Evolutionary conservation across 805 yeast genomes (phyloP), one percentile per base, ranked within the genome.

Genomic region (Ogataea nakhonphanomensis): DNA sequence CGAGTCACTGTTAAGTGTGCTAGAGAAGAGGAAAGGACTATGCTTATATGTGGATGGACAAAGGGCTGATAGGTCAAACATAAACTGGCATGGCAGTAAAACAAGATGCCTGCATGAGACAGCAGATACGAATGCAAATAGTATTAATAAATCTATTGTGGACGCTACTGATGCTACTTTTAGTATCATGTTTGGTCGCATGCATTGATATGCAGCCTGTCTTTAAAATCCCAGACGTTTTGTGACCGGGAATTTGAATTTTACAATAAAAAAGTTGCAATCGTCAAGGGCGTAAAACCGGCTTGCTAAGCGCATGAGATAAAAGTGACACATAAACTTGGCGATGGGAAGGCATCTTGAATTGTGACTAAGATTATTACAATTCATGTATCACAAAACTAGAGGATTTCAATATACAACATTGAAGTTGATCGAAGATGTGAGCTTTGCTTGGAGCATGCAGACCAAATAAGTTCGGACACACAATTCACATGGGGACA

Each of bases 131-230:
- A 30, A 14, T 30, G 36, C 14, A 23, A 3, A 17, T 33, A 8
- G 30, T 17, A 17, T 15, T 21, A 34, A 25, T 14, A 17, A 9
- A 10, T 14, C 31, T 34, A 25, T 34, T 34, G 37, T 34, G 30
- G 25, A 20, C 17, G 12, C 15, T 17, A 17, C 12, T 14, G 12
- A 10, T 34, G 37, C 38, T 34, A 33, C 31, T 32, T 39, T 39
- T 39, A 39, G 43, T 39, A 12, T 37, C 38, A 29, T 33, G 25
- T n/a, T 30, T 31, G 37, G 25, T 14, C 25, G 38, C 13, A 35
- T 35, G 37, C 37, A 31, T 14, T 13, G 12, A 17, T 8, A 24
- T 32, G 27, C 44, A 31, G 31, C 23, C 22, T 15, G 20, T 21
- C 10, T 12, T 24, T 25, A 17, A 5, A 17, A 17, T 17, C 20